These are phyloP conservation scores for Colletotrichum sp. DNA, from an alignment of 2,329 filamentous ascomycete genomes.

Conservation along the genomic window DNA sequence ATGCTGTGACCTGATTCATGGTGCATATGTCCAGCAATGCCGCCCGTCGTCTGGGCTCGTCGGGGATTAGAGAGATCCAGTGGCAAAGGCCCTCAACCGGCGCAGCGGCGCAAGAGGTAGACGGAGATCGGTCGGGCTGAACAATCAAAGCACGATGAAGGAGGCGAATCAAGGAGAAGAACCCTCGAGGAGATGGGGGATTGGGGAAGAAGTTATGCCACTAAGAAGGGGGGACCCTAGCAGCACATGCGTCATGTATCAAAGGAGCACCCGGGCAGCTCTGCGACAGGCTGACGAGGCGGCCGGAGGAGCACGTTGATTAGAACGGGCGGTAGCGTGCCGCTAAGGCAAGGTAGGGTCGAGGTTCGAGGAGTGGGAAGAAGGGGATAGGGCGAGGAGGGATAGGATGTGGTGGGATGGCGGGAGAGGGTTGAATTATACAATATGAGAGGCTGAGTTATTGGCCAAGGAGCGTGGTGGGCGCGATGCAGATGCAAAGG, in stretches of 20 bases:
- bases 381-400: not conserved
- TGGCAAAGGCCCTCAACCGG: slow-evolving; percentile 3
- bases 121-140: not conserved
- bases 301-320: slow-evolving; percentile 12
- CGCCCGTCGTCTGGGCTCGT: slow-evolving; percentile 23
- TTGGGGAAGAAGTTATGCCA: slow-evolving; percentile 18
- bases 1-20: slow-evolving; percentile 27
- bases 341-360: not conserved
- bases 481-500: slow-evolving; percentile 1
- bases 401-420: not conserved
- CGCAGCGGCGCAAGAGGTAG: not conserved
- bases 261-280: slow-evolving; percentile 21
- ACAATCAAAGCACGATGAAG: not conserved
- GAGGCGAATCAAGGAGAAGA: slow-evolving; percentile 7
- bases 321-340: slow-evolving; percentile 13
- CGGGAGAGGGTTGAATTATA: slow-evolving; percentile 5
- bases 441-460: not conserved
- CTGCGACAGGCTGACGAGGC: slow-evolving; percentile 20
- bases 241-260: slow-evolving; percentile 24
- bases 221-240: slow-evolving; percentile 20
- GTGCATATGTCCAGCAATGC: slow-evolving; percentile 39
- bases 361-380: not conserved
- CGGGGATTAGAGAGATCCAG: not conserved
- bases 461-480: not conserved
- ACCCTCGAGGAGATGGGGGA: slow-evolving; percentile 10